phyloP scores from a whole-genome alignment of 2,329 filamentous ascomycete genomes.

The Stenocarpella maydis region DNA sequence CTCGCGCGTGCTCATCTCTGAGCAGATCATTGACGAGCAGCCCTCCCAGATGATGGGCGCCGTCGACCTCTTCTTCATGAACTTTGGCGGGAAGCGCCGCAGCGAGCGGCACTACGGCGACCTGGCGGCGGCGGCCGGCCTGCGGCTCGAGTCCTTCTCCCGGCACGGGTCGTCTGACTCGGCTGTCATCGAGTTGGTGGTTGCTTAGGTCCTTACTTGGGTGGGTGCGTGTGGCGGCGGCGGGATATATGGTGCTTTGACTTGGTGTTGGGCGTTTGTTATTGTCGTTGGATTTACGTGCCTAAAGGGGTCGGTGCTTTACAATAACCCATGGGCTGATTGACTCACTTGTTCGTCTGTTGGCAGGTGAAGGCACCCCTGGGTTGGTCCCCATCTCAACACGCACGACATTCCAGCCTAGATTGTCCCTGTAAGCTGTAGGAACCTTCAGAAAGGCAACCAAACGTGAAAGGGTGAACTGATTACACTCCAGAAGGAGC shows the following conservation, averaged over 20 bases:
- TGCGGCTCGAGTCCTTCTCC: conserved; percentile 11
- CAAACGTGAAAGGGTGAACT: no score
- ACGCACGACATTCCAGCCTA: background rate
- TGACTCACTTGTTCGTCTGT: background rate
- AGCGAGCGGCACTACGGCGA: conserved; percentile 34
- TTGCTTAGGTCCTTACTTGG: background rate
- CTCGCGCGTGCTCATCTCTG: conserved; percentile 40
- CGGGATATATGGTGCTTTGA: no score
- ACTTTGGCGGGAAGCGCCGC: conserved; percentile 40
- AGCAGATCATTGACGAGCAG: conserved; percentile 37
- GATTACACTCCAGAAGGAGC: background rate
- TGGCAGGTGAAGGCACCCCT: background rate
- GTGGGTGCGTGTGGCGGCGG: background rate
- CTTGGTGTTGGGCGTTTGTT: conserved; percentile 4
- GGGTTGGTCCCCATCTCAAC: no score
- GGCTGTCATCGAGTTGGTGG: conserved; percentile 18
- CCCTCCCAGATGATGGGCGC: conserved; percentile 37
- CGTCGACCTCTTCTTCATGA: conserved; percentile 41
- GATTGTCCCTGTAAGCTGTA: no score
- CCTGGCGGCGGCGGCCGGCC: conserved; percentile 3
- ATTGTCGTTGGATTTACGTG: background rate
- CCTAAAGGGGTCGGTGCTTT: background rate
- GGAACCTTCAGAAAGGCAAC: background rate
- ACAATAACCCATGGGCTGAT: no score
- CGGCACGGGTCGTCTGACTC: background rate